phyloP scores from a whole-genome alignment of 176 grass and related monocot genomes.

The Avena eriantha region DNA sequence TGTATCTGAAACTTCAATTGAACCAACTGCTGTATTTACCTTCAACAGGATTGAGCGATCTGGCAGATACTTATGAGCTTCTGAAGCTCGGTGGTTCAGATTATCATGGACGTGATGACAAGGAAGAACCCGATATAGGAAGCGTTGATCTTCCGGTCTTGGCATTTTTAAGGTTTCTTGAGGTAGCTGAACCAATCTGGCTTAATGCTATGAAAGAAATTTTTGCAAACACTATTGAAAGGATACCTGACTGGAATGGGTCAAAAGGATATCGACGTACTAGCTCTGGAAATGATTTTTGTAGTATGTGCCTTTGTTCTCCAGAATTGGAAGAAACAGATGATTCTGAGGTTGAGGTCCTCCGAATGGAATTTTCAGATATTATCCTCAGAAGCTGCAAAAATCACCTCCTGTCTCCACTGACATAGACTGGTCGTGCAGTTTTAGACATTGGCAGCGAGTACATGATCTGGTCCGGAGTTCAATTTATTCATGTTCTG shows the following conservation, averaged over 20 bases:
- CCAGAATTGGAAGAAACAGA: conserved; percentile 17
- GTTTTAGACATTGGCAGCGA: conserved; percentile 10
- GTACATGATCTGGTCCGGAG: not conserved
- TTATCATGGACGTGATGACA: conserved; percentile 72
- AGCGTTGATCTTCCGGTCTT: conserved; percentile 67
- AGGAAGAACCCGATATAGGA: conserved; percentile 65
- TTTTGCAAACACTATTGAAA: conserved; percentile 38
- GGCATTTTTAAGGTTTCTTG: conserved; percentile 62
- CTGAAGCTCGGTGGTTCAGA: conserved; percentile 85
- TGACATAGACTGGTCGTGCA: not conserved
- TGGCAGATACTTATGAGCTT: conserved; percentile 64
- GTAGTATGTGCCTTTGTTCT: conserved; percentile 18
- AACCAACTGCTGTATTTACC: conserved; percentile 1
- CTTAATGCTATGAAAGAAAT: conserved; percentile 52
- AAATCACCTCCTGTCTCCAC: not conserved
- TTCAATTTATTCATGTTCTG: not conserved
- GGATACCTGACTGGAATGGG: conserved; percentile 13
- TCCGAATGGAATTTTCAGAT: conserved; percentile 20
- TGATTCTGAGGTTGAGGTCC: conserved; percentile 53
- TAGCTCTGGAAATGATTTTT: conserved; percentile 44
- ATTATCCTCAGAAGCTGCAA: conserved; percentile 15
- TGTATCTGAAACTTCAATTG: not conserved
- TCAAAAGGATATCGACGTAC: conserved; percentile 32
- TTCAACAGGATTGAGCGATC: conserved; percentile 60
- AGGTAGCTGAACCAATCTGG: conserved; percentile 71